Conservation (phyloP, 1,139 yeast genomes). For the Lizanozyma gosingica region DNA sequence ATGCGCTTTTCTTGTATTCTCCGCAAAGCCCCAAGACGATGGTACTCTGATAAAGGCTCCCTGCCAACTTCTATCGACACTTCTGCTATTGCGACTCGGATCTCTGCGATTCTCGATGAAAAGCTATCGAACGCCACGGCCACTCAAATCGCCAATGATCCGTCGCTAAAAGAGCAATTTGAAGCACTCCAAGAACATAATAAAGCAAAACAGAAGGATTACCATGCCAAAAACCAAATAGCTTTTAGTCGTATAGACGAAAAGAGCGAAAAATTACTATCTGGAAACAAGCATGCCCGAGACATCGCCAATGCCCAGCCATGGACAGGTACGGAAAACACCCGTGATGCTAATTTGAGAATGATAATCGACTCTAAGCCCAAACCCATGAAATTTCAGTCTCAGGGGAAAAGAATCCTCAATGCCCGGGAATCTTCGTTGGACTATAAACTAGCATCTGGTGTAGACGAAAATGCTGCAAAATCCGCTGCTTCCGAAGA, state of each 20-base stretch:
- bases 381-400: slow-evolving; percentile 31
- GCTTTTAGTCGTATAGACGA: background rate
- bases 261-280: slow-evolving; percentile 22
- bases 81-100: background rate
- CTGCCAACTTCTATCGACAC: too few species aligned
- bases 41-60: too few species aligned
- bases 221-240: background rate
- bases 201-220: background rate
- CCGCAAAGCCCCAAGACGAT: too few species aligned
- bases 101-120: background rate
- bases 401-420: slow-evolving; percentile 31
- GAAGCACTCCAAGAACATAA: background rate
- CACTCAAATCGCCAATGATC: background rate
- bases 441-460: slow-evolving; percentile 47
- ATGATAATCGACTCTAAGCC: slow-evolving; percentile 56
- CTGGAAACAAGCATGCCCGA: slow-evolving; percentile 42
- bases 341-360: slow-evolving; percentile 43
- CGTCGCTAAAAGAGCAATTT: background rate
- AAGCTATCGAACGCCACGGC: background rate
- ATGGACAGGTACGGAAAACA: slow-evolving; percentile 62
- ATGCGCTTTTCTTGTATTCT: too few species aligned
- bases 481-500: slow-evolving; percentile 19
- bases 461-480: slow-evolving; percentile 7
- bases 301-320: slow-evolving; percentile 49
- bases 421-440: slow-evolving; percentile 58